A percentile compares a stretch with the other conserved stretches of the same genome.
Conservation (phyloP, 129 eudicot genomes). For the Dittrichia graveolens region DNA sequence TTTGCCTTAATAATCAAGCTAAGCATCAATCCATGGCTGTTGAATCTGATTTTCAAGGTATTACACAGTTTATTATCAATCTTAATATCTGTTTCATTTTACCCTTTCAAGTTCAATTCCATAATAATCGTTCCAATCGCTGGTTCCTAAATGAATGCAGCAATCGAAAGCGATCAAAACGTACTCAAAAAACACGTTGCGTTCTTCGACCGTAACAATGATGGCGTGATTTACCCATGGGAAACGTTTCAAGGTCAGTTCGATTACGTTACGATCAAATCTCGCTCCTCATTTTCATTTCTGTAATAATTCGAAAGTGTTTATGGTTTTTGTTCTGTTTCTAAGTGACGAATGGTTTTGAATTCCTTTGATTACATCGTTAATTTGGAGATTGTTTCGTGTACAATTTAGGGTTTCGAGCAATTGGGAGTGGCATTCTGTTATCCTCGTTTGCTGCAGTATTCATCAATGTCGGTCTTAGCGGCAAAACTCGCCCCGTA, state of each 20-base stretch:
- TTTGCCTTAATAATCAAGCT: conserved; percentile 13
- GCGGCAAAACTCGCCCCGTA: conserved; percentile 81
- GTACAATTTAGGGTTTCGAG: conserved; percentile 56
- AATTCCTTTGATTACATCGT: not conserved
- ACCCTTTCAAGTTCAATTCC: conserved; percentile 3
- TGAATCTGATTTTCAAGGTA: not conserved
- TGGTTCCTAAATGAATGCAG: conserved; percentile 35
- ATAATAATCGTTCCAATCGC: not conserved
- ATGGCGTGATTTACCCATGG: conserved; percentile 72
- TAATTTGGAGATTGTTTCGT: not conserved
- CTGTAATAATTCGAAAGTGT: not conserved
- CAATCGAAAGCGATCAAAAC: conserved; percentile 33
- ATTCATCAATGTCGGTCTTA: conserved; percentile 63
- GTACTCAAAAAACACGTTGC: conserved; percentile 60
- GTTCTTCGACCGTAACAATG: conserved; percentile 78
- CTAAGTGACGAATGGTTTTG: too few species aligned
- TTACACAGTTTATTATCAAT: not conserved
- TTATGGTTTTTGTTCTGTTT: too few species aligned
- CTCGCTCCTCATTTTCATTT: not conserved
- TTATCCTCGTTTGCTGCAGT: conserved; percentile 59
- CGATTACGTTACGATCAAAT: not conserved
- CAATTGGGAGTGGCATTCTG: conserved; percentile 67
- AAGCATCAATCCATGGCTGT: conserved; percentile 23
- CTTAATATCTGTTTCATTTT: not conserved
- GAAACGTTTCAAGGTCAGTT: conserved; percentile 68